Evolutionary conservation across 768 basidiomycete species (phyloP), one percentile per base, ranked within the genome.

Genomic region (Hortiboletus flavorubellus): DNA sequence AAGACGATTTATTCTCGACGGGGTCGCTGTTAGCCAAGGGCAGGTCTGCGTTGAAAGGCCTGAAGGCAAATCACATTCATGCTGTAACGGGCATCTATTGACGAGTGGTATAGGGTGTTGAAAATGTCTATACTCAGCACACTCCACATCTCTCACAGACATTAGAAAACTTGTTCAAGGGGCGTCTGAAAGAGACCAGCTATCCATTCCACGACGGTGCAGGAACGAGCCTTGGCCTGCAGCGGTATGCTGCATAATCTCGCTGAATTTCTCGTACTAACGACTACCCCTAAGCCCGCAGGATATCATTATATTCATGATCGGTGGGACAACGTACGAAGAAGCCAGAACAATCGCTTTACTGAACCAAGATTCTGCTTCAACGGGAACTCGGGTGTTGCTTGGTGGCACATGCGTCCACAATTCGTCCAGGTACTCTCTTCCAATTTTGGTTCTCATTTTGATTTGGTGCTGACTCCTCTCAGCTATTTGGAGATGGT

Each of bases 41-140:
- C 3, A 86, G 93, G 52, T 94, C 91, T 31, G 97, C 95, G 0
- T 69, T 99, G 63, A 98, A 98, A 68, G 97, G 97, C 7, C 76
- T 99, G 45, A 97, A 97, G 81, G 93, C 92, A 51, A 33, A 73
- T 59, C 21, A n/a, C 38, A 15, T 35, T 39, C 12, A 8, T 16
- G 8, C 35, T 29, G 30, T 34, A 21, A 43, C 33, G 8, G 34
- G 23, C 16, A 45, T n/a, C 16, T 51, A 21, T 46, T 59, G 42
- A 66, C 54, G 33, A 34, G 48, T 56, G 26, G 35, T 59, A 4
- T 52, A 95, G 92, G 97, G 97, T 3, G 96, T 98, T 5, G 97
- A 99, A 73, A 99, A 99, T 64, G 95, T 98, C 15, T 99, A 98
- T 69, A 99, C 93, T 53, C 97, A 98, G 63, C 97, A 98, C 64